A percentile compares a stretch with the other conserved stretches of the same genome.
phyloP scores from a whole-genome alignment of 139 green algal species.

The Tetraselmis striata region DNA sequence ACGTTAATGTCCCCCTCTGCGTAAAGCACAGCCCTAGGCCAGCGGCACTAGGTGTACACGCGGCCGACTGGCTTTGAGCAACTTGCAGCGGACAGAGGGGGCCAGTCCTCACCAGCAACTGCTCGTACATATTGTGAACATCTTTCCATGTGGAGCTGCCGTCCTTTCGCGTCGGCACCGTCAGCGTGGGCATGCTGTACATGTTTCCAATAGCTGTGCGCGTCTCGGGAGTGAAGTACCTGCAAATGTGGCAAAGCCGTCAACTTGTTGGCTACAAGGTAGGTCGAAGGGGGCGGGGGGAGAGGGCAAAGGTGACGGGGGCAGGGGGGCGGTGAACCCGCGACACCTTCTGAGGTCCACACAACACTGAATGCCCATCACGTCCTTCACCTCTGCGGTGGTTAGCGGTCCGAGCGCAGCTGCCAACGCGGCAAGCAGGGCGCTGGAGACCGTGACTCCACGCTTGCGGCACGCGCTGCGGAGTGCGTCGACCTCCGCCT shows the following conservation, averaged over 20 bases:
- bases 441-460: neutral
- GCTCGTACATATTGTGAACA: neutral
- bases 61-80: no score
- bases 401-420: neutral
- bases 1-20: no score
- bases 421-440: neutral
- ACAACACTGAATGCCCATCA: neutral
- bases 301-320: no score
- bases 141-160: neutral
- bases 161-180: neutral
- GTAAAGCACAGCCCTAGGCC: no score
- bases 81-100: no score
- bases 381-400: neutral
- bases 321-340: neutral
- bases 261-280: no score
- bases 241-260: no score
- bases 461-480: neutral
- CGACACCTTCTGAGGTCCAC: neutral
- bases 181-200: neutral
- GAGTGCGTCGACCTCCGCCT: neutral
- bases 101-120: neutral
- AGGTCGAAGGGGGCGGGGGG: no score
- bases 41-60: no score
- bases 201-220: neutral
- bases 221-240: neutral